These are phyloP conservation scores for Fusarium longipes DNA, from an alignment of 2,329 filamentous ascomycete genomes.

Conservation along the genomic window DNA sequence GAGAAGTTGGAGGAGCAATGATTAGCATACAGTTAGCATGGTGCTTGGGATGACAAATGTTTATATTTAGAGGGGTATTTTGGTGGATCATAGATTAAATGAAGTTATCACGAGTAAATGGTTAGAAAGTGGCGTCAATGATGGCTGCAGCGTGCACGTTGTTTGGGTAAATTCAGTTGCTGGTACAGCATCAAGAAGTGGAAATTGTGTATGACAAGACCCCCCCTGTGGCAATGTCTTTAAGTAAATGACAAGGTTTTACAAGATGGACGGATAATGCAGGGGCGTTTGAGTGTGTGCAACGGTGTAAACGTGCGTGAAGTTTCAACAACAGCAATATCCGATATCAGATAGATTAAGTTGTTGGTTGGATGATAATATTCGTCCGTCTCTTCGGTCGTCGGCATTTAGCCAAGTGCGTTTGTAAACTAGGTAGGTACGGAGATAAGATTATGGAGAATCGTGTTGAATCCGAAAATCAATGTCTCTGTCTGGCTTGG, in stretches of 20 bases:
- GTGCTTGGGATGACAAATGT: neutral
- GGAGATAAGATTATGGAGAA: conserved; percentile 26
- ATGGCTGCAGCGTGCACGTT: neutral
- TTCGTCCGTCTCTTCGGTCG: conserved; percentile 7
- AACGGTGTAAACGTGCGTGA: conserved; percentile 2
- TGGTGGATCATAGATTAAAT: conserved; percentile 17
- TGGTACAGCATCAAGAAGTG: neutral
- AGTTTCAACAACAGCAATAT: neutral
- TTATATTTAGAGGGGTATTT: conserved; percentile 12
- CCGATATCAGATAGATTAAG: neutral
- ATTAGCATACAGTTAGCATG: conserved; percentile 15
- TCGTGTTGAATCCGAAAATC: conserved; percentile 20
- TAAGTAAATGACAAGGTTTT: conserved; percentile 12
- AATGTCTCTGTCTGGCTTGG: neutral
- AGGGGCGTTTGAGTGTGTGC: conserved; percentile 9
- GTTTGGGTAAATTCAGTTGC: neutral
- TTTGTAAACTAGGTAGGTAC: neutral
- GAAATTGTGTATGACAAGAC: conserved; percentile 9
- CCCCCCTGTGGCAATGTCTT: neutral
- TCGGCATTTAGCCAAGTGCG: conserved; percentile 12
- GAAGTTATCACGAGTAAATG: conserved; percentile 27
- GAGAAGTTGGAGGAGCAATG: conserved; percentile 17
- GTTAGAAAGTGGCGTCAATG: neutral
- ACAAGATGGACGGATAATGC: conserved; percentile 11
- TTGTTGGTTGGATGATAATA: neutral